Evolutionary conservation across 1,284 basidiomycete species (phyloP).

Genomic region (Puccinia horiana): DNA sequence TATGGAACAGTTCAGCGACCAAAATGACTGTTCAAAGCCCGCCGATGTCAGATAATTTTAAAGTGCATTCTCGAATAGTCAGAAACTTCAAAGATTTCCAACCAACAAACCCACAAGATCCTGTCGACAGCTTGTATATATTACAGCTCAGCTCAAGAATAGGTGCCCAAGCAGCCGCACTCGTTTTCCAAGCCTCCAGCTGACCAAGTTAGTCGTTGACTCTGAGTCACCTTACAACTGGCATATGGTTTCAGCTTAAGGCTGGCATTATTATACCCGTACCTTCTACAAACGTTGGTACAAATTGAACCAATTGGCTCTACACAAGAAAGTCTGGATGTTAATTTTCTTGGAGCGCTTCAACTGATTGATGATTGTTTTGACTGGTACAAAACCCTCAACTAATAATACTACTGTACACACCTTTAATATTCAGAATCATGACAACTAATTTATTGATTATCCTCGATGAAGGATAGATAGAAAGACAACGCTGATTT

Average conservation of each 20-base stretch:
- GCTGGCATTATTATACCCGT: neutral
- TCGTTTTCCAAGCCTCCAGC: conserved; percentile 10
- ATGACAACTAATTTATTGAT: neutral
- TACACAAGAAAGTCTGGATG: neutral
- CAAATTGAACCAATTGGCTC: neutral
- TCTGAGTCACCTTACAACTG: no score
- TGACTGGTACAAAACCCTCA: conserved; percentile 1
- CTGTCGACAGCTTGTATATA: conserved; percentile 25
- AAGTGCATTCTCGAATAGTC: conserved; percentile 29
- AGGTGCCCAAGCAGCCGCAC: neutral
- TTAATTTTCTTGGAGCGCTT: neutral
- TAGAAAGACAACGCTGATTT: neutral
- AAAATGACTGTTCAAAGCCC: conserved; percentile 29
- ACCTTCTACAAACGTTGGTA: neutral
- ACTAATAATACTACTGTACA: neutral
- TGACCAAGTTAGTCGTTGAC: neutral
- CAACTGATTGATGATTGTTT: neutral
- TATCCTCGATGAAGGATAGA: neutral
- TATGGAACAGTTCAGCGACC: conserved; percentile 37
- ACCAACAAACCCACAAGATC: neutral
- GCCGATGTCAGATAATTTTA: conserved; percentile 38
- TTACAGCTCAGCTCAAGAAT: conserved; percentile 34
- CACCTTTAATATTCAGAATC: no score
- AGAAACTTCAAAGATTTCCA: neutral
- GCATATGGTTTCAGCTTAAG: no score